phyloP scores from a whole-genome alignment of 2,329 filamentous ascomycete genomes.

The Amylocarpus encephaloides region DNA sequence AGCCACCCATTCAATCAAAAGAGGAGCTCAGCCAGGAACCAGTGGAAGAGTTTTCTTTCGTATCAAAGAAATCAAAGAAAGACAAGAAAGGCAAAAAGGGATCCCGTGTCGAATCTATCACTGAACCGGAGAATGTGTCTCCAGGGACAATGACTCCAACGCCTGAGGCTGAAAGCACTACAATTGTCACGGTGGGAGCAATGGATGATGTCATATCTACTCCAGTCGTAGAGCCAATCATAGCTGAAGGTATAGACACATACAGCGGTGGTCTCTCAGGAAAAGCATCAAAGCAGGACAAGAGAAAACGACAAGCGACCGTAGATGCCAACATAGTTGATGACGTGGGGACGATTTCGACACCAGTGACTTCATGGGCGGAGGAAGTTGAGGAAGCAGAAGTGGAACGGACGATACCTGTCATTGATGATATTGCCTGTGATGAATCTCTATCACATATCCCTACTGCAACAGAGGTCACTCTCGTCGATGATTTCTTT shows the following conservation, averaged over 20 bases:
- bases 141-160: not conserved
- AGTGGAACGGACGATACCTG: slow-evolving; percentile 22
- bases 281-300: slow-evolving; percentile 28
- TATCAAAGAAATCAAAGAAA: slow-evolving; percentile 2
- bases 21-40: not conserved
- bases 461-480: slow-evolving; percentile 21
- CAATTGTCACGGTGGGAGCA: not conserved
- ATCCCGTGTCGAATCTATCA: slow-evolving; percentile 13
- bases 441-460: slow-evolving; percentile 29
- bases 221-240: not conserved
- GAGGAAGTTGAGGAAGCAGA: slow-evolving; percentile 28
- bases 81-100: slow-evolving; percentile 11
- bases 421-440: slow-evolving; percentile 27
- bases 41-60: not conserved
- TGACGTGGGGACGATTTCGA: slow-evolving; percentile 5
- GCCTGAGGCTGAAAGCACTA: not conserved
- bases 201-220: not conserved
- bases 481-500: slow-evolving; percentile 23
- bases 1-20: not conserved
- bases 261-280: slow-evolving; percentile 9
- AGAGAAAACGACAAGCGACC: slow-evolving; percentile 28
- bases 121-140: not conserved
- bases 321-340: slow-evolving; percentile 10
- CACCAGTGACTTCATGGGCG: slow-evolving; percentile 26
- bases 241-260: slow-evolving; percentile 7